Evolutionary conservation across 2,329 filamentous ascomycete species (phyloP).

Genomic region (Lasiodiplodia citricola): DNA sequence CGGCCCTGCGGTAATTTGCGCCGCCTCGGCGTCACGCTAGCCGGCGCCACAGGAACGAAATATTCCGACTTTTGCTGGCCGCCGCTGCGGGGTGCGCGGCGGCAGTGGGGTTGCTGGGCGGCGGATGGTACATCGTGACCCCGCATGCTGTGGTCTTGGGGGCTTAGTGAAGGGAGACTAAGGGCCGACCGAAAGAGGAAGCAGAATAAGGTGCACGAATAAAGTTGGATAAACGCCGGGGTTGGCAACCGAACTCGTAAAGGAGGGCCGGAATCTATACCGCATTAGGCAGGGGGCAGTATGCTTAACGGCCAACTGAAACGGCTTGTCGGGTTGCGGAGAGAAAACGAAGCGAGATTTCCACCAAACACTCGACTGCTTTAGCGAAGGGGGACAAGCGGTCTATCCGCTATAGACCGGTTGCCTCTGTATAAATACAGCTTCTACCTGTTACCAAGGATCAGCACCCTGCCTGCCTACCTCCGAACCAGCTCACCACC

Average conservation of each 20-base stretch:
- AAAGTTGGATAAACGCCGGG: background rate
- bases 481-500: background rate
- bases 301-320: constrained; percentile 18
- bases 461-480: background rate
- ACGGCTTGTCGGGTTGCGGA: constrained; percentile 5
- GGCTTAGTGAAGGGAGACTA: background rate
- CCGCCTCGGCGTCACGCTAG: background rate
- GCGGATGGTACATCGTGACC: background rate
- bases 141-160: background rate
- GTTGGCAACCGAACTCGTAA: background rate
- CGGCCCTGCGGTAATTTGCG: constrained; percentile 13
- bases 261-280: background rate
- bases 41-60: constrained; percentile 1
- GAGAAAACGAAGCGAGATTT: constrained; percentile 7
- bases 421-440: background rate
- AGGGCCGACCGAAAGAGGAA: background rate
- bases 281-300: background rate
- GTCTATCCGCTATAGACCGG: background rate
- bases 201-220: constrained; percentile 10
- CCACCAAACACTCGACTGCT: background rate
- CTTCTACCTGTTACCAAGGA: background rate
- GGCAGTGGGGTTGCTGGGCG: background rate
- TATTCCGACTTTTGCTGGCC: background rate
- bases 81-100: background rate
- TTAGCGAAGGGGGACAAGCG: background rate